These are phyloP conservation scores for Pythium rishiriense DNA, from an alignment of 352 stramenopile species.

Conservation along the genomic window DNA sequence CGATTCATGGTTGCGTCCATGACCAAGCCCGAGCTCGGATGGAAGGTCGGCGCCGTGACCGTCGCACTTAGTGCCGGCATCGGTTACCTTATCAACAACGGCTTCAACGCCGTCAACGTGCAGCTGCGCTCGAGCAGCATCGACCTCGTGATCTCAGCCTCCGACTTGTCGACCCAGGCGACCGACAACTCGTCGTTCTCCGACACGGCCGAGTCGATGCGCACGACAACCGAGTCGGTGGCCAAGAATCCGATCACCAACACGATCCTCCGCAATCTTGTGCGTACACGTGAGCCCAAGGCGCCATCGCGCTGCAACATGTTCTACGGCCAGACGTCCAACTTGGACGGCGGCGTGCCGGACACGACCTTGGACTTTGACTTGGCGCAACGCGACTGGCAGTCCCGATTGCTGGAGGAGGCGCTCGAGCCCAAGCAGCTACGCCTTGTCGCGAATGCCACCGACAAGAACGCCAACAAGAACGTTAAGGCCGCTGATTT, in stretches of 20 bases:
- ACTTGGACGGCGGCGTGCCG: background rate
- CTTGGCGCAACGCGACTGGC: slow-evolving; percentile 18
- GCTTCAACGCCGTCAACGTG: slow-evolving; percentile 26
- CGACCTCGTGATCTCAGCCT: background rate
- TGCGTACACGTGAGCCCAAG: slow-evolving; percentile 3
- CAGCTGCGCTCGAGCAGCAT: slow-evolving; percentile 5
- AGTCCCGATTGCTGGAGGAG: slow-evolving; percentile 1
- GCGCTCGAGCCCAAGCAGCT: slow-evolving; percentile 2
- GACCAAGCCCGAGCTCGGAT: background rate
- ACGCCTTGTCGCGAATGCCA: slow-evolving; percentile 8
- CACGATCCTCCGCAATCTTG: slow-evolving; percentile 12
- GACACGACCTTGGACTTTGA: slow-evolving; percentile 2
- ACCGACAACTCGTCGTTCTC: background rate
- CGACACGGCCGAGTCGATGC: background rate
- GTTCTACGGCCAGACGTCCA: background rate
- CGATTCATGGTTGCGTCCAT: background rate
- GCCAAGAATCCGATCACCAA: slow-evolving; percentile 16
- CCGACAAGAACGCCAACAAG: background rate
- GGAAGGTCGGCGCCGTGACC: background rate
- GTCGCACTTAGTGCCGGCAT: background rate
- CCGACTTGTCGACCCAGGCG: background rate
- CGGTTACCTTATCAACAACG: slow-evolving; percentile 26
- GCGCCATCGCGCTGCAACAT: background rate
- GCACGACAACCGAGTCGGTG: background rate
- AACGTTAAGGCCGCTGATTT: background rate